Evolutionary conservation across 768 basidiomycete species (phyloP), one percentile per base, ranked within the genome.

Genomic region (Clathrus columnatus): DNA sequence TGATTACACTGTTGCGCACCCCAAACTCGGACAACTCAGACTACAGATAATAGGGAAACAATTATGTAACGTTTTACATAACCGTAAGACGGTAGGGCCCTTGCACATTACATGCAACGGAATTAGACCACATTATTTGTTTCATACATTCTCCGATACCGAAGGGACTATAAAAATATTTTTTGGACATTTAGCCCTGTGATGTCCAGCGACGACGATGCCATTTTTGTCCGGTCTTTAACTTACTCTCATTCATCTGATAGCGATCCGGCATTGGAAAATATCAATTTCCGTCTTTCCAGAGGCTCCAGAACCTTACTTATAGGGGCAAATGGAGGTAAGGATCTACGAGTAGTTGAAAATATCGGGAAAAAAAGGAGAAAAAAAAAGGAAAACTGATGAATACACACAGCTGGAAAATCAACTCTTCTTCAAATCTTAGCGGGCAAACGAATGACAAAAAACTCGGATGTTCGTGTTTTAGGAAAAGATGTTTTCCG

Each of bases 251-350:
- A 89, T 62, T 69, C 67, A 20, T 61, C 72, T 6, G 61, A 58
- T 47, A 59, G 62, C 3, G 64, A 70, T 2, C 75, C 81, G 1
- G 80, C 89, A 1, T 78, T 99, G 36, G 60, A 71, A 8, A 72
- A 85, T 61, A 74, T 97, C 59, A 73, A 73, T 60, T 70, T 98
- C 26, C 61, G 73, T 51, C 78, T 98, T 4, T 81, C 82, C 1
- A 72, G 69, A 17, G 95, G 91, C 1, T 86, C 86, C 1, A 78
- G 94, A 48, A 91, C 89, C 48, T 77, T 99, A 57, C 71, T 98
- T 45, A 74, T 97, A 41, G 95, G 96, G 48, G 91, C 92, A 20
- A 98, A 98, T 67, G 95, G 95, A 70, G 93, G 92, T 89, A n/a
- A n/a, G n/a, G n/a, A n/a, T n/a, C n/a, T n/a, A n/a, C n/a, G n/a